phyloP scores from a whole-genome alignment of 371 early-diverging fungal genomes.

The Capillidium rhysosporum region DNA sequence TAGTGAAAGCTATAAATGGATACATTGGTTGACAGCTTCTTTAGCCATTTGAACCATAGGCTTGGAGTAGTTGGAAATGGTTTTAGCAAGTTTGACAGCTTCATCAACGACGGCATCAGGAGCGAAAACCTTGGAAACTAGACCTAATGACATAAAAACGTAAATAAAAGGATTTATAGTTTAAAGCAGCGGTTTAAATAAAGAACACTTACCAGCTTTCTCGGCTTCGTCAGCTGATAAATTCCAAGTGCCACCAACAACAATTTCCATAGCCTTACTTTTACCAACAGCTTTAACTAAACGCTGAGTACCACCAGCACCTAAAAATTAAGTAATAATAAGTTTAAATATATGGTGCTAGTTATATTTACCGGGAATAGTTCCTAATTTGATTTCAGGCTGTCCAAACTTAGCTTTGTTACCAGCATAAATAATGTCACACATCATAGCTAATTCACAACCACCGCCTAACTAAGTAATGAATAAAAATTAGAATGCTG shows the following conservation, averaged over 20 bases:
- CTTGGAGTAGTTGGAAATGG: slow-evolving; percentile 68
- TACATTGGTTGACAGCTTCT: slow-evolving; percentile 85
- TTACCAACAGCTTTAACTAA: slow-evolving; percentile 90
- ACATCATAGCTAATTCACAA: slow-evolving; percentile 98
- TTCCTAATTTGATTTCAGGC: slow-evolving; percentile 95
- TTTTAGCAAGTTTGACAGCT: slow-evolving; percentile 69
- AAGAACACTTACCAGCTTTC: slow-evolving; percentile 24
- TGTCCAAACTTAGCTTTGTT: slow-evolving; percentile 93
- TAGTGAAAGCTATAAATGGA: background rate
- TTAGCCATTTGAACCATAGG: slow-evolving; percentile 88
- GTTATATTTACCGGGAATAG: slow-evolving; percentile 45
- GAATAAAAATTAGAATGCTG: background rate
- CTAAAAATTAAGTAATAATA: slow-evolving; percentile 9
- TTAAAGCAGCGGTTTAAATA: background rate
- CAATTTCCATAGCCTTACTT: slow-evolving; percentile 95
- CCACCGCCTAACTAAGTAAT: slow-evolving; percentile 75
- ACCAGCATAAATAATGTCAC: slow-evolving; percentile 96
- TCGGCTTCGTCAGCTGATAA: slow-evolving; percentile 80
- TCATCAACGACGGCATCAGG: slow-evolving; percentile 73
- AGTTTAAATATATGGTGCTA: background rate
- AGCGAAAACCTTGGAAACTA: slow-evolving; percentile 83
- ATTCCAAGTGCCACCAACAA: slow-evolving; percentile 69
- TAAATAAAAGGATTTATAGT: background rate
- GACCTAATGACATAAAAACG: slow-evolving; percentile 15
- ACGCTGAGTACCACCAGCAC: slow-evolving; percentile 80